A percentile compares a stretch with the other conserved stretches of the same genome.
Conservation (phyloP, 805 yeast species). For the Komagataella mondaviorum region DNA sequence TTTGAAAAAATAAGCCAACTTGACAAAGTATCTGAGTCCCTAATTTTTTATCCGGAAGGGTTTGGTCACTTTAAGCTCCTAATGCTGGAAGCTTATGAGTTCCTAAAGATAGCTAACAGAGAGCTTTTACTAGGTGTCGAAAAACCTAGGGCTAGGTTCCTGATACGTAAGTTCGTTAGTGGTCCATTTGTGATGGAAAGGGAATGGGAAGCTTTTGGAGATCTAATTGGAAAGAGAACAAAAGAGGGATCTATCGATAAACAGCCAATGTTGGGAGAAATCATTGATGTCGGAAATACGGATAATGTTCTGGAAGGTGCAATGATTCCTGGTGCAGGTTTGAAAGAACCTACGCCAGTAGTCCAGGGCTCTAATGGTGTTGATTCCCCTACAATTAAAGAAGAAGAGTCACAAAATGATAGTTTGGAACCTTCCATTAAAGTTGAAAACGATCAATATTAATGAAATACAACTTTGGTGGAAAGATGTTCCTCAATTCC, state of each 20-base stretch:
- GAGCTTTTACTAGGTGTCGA: not conserved
- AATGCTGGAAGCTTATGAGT: not conserved
- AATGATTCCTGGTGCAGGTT: not conserved
- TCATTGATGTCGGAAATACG: not conserved
- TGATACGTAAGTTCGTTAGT: not conserved
- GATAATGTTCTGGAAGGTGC: not conserved
- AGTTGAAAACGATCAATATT: not conserved
- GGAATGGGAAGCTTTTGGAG: constrained; percentile 1
- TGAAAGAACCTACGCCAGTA: not conserved
- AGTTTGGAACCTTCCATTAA: not conserved
- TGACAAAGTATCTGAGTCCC: not conserved
- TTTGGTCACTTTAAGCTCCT: not conserved
- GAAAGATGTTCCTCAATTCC: too few species aligned
- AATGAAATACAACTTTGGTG: too few species aligned
- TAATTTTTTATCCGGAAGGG: not conserved
- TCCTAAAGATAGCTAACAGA: not conserved
- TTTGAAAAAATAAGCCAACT: constrained; percentile 3
- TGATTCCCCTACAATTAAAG: not conserved
- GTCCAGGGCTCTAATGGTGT: not conserved
- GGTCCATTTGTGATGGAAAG: constrained; percentile 1
- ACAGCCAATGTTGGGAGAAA: not conserved
- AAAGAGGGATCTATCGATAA: not conserved
- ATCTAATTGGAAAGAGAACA: not conserved
- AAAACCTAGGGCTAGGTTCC: not conserved
- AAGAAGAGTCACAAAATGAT: not conserved